Evolutionary conservation across 352 stramenopile species (phyloP).

Genomic region (Phytophthora europaea): DNA sequence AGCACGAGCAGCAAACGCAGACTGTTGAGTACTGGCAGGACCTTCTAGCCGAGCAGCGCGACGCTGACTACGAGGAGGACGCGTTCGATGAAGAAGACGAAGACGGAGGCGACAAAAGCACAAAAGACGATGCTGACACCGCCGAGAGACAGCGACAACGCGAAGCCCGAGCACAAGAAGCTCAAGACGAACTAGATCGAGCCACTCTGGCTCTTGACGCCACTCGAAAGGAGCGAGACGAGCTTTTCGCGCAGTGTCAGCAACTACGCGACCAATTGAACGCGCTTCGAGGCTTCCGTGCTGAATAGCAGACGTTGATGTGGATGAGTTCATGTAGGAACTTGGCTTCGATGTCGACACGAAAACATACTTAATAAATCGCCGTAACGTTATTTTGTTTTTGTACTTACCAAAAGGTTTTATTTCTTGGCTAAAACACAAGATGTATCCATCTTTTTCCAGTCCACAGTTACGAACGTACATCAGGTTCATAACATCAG

Average conservation of each 20-base stretch:
- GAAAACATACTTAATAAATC: too few species aligned
- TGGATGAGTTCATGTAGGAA: too few species aligned
- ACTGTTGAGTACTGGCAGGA: constrained; percentile 72
- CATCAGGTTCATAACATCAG: too few species aligned
- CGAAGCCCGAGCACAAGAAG: constrained; percentile 24
- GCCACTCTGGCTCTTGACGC: constrained; percentile 44
- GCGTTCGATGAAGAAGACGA: constrained; percentile 34
- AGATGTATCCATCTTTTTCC: too few species aligned
- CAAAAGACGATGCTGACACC: constrained; percentile 16
- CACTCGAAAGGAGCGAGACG: constrained; percentile 64
- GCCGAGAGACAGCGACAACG: constrained; percentile 27
- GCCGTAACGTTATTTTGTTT: too few species aligned
- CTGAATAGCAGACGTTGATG: background rate
- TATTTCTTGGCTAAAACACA: too few species aligned
- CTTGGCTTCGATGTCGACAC: too few species aligned
- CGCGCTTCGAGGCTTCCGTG: background rate
- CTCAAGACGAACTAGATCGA: constrained; percentile 38
- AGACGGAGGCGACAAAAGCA: constrained; percentile 9
- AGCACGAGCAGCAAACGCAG: constrained; percentile 73
- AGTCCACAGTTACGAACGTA: too few species aligned
- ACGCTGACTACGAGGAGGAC: constrained; percentile 43
- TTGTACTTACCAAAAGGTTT: too few species aligned
- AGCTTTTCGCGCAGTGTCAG: constrained; percentile 74
- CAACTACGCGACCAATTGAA: constrained; percentile 59
- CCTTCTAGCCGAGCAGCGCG: constrained; percentile 63